Conservation (phyloP, 345 rosid genomes). For the Salix dunnii region DNA sequence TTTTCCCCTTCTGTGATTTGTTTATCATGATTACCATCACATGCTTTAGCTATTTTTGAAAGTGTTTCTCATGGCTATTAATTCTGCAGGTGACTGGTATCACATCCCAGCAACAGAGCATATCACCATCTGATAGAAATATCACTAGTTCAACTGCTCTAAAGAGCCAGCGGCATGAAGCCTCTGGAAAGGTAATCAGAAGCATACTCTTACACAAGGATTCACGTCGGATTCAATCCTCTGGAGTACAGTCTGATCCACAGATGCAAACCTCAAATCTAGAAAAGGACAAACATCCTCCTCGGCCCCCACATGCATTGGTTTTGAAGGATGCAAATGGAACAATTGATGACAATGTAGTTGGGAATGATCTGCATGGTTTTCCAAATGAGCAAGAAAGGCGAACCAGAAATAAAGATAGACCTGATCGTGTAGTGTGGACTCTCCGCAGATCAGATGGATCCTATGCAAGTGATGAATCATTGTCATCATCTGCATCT, state of each 20-base stretch:
- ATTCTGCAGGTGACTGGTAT: conserved; percentile 26
- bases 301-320: conserved; percentile 34
- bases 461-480: conserved; percentile 53
- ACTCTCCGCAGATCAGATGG: conserved; percentile 59
- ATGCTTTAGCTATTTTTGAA: background rate
- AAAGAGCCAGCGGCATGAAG: conserved; percentile 45
- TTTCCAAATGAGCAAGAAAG: conserved; percentile 41
- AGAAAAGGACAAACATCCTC: conserved; percentile 50
- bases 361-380: conserved; percentile 41
- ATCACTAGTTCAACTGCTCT: conserved; percentile 27
- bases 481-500: conserved; percentile 24
- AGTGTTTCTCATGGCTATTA: background rate
- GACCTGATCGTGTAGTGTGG: conserved; percentile 74
- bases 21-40: background rate
- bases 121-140: conserved; percentile 31
- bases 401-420: conserved; percentile 57
- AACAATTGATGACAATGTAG: conserved; percentile 37
- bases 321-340: conserved; percentile 46
- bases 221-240: conserved; percentile 35
- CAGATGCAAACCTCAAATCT: conserved; percentile 31
- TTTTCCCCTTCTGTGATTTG: background rate
- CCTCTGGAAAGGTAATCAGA: conserved; percentile 41
- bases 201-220: conserved; percentile 52
- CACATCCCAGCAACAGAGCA: conserved; percentile 30
- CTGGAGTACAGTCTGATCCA: conserved; percentile 43